A percentile compares a stretch with the other conserved stretches of the same genome.
Conservation (phyloP, 306 rosid genomes). For the Hylodesmum podocarpum region DNA sequence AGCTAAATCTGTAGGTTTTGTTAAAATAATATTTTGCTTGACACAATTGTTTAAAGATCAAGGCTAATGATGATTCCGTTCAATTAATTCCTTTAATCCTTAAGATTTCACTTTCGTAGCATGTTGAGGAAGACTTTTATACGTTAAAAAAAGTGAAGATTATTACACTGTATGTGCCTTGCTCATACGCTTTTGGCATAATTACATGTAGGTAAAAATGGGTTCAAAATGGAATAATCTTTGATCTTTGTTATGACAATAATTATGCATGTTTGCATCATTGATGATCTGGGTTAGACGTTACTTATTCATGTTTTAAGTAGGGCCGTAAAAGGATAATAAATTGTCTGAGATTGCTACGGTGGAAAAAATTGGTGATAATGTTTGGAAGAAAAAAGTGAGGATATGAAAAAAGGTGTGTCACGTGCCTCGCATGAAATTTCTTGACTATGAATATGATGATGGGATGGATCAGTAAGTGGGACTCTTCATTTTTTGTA, state of each 20-base stretch:
- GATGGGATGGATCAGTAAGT: neutral
- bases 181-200: conserved; percentile 22
- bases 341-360: neutral
- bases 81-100: neutral
- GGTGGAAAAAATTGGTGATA: neutral
- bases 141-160: neutral
- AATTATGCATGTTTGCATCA: neutral
- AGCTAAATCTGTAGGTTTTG: neutral
- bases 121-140: neutral
- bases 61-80: neutral
- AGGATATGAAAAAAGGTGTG: neutral
- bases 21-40: neutral
- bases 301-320: neutral
- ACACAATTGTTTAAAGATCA: neutral
- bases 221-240: neutral
- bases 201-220: conserved; percentile 17
- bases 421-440: neutral
- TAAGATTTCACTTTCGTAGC: neutral
- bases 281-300: conserved; percentile 11
- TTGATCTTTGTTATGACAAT: neutral
- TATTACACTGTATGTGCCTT: conserved; percentile 22
- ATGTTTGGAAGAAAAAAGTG: neutral
- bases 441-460: conserved; percentile 9
- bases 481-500: neutral
- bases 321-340: neutral